Base-by-base conservation (phyloP, 192 early-diverging fungal genomes). In the Oehlia diaphana region DNA sequence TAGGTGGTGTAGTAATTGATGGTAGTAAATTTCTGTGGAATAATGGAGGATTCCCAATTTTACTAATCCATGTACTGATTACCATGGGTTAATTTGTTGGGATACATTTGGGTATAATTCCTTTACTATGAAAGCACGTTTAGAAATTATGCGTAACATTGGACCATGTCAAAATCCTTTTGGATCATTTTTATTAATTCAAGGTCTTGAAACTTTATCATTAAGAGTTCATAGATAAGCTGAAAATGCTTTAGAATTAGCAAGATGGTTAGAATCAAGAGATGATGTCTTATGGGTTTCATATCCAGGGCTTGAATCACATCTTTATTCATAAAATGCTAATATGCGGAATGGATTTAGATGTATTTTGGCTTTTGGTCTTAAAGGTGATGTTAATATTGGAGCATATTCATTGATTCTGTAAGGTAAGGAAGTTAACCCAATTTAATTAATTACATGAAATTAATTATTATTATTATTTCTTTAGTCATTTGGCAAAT, bases 1-100 rank as follows among this genome's bases (percentile, higher is more conserved):
- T 98, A 78, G 97, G 97, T 68, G 97, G 96, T 53, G 91, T 96
- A 63, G 90, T 97, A 23, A 81, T 98, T 63, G 97, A 98, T 78
- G 86, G 88, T 33, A 96, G 97, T 37, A 95, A 90, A 5, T 98
- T 98, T 87, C 82, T 83, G 70, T 97, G 95, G 95, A 92, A 91
- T 82, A 96, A 94, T 84, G 95, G 94, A 77, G 86, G 89, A 33
- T 98, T 96, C 91, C 94, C 95, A 10, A 86, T 83, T 33, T 98
- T 82, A 95, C 95, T 10, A 93, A 94, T 76, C 96, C 96, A 8
- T 87, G 88, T 13, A 90, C 90, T 10, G 91, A 93, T 63, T 96
- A 97, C 83, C 94, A 97, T 82, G 96, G 95, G 50, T n/a, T 82
- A 44, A 90, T 88, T 75, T 97, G 93, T 86, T 94, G 92, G 91